A percentile compares a stretch with the other conserved stretches of the same genome.
These are phyloP conservation scores for Hanseniaspora vineae DNA, from an alignment of 805 yeast genomes.

Conservation along the genomic window DNA sequence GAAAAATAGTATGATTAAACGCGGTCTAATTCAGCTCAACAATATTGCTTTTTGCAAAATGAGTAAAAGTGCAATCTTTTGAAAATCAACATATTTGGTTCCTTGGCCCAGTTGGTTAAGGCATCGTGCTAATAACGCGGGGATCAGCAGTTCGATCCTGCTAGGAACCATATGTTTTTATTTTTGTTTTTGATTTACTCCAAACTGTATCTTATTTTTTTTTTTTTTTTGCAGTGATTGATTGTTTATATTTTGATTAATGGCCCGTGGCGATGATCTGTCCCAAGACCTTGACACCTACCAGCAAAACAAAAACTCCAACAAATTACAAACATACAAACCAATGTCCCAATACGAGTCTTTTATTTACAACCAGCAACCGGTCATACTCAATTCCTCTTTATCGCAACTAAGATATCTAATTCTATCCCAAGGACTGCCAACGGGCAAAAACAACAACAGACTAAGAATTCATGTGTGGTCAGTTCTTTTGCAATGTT, in stretches of 20 bases:
- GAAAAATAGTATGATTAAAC: no score
- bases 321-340: no score
- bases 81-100: constrained; percentile 11
- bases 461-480: constrained; percentile 52
- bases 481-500: constrained; percentile 60
- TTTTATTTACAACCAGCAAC: constrained; percentile 6
- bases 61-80: not conserved
- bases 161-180: constrained; percentile 20
- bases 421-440: constrained; percentile 15
- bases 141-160: constrained; percentile 28
- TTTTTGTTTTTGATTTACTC: not conserved
- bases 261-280: no score
- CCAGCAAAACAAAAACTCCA: no score
- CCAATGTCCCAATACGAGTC: not conserved
- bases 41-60: not conserved
- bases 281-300: no score
- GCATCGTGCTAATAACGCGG: constrained; percentile 27
- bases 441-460: constrained; percentile 4
- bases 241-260: not conserved
- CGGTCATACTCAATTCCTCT: constrained; percentile 10
- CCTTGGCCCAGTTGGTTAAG: constrained; percentile 28
- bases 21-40: no score
- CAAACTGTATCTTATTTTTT: not conserved
- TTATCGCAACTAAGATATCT: constrained; percentile 11
- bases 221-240: not conserved